These are phyloP conservation scores for Diaporthe citriasiana DNA, from an alignment of 2,329 filamentous ascomycete species.

Conservation along the genomic window DNA sequence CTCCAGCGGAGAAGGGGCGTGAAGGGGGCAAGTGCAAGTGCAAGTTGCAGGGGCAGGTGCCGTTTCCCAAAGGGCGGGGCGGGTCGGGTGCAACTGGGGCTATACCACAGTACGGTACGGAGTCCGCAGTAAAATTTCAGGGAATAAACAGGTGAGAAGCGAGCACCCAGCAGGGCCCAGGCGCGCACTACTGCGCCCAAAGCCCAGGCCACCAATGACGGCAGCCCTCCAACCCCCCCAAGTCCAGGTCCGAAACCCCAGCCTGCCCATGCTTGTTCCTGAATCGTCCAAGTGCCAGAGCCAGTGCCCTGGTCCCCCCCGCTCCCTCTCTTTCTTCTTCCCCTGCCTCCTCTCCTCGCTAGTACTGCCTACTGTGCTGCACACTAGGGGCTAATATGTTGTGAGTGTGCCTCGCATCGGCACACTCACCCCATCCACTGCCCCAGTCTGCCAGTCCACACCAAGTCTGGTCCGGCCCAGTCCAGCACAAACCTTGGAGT, in stretches of 20 bases:
- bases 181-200: constrained; percentile 14
- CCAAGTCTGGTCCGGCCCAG: constrained; percentile 10
- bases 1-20: constrained; percentile 24
- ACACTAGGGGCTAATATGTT: neutral
- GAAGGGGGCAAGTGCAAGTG: constrained; percentile 14
- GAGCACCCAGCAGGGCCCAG: constrained; percentile 14
- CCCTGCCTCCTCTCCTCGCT: neutral
- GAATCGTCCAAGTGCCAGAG: constrained; percentile 33
- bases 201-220: constrained; percentile 34
- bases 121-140: constrained; percentile 18
- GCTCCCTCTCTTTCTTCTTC: neutral
- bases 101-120: too few relatives aligned
- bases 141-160: constrained; percentile 7
- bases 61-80: neutral
- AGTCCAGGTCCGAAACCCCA: constrained; percentile 38
- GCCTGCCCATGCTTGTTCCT: constrained; percentile 36
- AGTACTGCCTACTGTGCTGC: neutral
- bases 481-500: constrained; percentile 2
- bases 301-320: neutral
- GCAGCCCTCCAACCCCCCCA: constrained; percentile 12
- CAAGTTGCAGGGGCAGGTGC: neutral
- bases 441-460: neutral
- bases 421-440: neutral
- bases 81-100: constrained; percentile 6
- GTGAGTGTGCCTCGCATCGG: constrained; percentile 2